Evolutionary conservation across 257 asterid genomes (phyloP).

Genomic region (Ballota nigra): DNA sequence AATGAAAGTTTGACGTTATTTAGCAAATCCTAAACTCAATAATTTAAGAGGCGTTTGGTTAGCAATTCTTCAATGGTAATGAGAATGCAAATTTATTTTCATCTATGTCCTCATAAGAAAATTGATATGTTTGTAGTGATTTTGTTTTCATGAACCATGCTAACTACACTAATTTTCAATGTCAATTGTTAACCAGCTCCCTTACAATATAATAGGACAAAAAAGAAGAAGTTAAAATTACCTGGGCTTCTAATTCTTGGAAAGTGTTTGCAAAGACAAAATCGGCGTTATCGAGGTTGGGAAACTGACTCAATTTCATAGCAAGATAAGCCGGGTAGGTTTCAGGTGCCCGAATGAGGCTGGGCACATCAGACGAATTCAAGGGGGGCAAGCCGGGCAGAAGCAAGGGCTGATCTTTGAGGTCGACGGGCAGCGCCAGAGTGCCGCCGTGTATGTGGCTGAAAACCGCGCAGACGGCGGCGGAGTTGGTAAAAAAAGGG

Average conservation of each 20-base stretch:
- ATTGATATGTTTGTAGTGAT: too few species aligned
- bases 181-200: too few species aligned
- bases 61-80: too few species aligned
- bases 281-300: conserved; percentile 53
- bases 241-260: conserved; percentile 50
- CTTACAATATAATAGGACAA: too few species aligned
- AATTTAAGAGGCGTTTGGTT: too few species aligned
- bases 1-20: too few species aligned
- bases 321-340: conserved; percentile 66
- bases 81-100: too few species aligned
- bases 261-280: conserved; percentile 54
- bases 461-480: conserved; percentile 51
- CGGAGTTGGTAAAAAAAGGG: conserved; percentile 64
- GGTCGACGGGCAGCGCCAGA: conserved; percentile 43
- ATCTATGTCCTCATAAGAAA: too few species aligned
- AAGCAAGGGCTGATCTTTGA: conserved; percentile 29
- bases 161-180: too few species aligned
- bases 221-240: too few species aligned
- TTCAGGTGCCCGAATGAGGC: conserved; percentile 49
- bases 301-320: conserved; percentile 60
- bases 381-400: conserved; percentile 62
- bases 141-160: too few species aligned
- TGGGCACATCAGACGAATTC: conserved; percentile 47
- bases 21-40: too few species aligned
- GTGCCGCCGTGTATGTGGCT: conserved; percentile 43